phyloP scores from a whole-genome alignment of 73 alveolate genomes.

The Tetrahymena malaccensis region DNA sequence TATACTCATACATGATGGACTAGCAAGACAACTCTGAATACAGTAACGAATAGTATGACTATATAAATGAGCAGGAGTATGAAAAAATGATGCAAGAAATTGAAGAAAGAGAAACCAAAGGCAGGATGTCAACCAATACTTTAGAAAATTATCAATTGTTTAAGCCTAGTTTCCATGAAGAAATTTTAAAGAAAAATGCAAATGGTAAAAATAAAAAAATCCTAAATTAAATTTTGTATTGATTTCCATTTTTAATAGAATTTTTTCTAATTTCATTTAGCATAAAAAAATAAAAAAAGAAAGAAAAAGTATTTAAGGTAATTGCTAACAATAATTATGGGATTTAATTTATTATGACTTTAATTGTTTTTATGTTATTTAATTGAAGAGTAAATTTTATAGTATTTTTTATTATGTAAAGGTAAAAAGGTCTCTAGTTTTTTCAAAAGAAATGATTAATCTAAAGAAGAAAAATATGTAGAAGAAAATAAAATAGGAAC shows the following conservation, averaged over 20 bases:
- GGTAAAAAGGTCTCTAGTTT: background rate
- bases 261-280: background rate
- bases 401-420: background rate
- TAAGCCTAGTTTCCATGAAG: background rate
- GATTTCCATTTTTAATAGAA: background rate
- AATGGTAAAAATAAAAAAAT: background rate
- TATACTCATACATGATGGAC: background rate
- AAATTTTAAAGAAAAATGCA: background rate
- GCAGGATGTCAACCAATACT: background rate
- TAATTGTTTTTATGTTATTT: too few relatives aligned
- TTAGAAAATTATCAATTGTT: background rate
- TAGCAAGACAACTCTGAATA: background rate
- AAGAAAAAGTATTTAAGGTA: too few relatives aligned
- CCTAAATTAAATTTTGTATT: background rate
- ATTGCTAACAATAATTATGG: too few relatives aligned
- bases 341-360: too few relatives aligned
- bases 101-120: background rate
- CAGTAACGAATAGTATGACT: background rate
- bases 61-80: background rate
- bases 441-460: background rate
- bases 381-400: background rate
- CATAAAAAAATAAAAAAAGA: too few relatives aligned
- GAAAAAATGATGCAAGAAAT: background rate
- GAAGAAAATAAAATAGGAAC: background rate
- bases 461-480: background rate